Evolutionary conservation across 495 filamentous ascomycete species (phyloP).

Genomic region (Tuber microsphaerosporum): DNA sequence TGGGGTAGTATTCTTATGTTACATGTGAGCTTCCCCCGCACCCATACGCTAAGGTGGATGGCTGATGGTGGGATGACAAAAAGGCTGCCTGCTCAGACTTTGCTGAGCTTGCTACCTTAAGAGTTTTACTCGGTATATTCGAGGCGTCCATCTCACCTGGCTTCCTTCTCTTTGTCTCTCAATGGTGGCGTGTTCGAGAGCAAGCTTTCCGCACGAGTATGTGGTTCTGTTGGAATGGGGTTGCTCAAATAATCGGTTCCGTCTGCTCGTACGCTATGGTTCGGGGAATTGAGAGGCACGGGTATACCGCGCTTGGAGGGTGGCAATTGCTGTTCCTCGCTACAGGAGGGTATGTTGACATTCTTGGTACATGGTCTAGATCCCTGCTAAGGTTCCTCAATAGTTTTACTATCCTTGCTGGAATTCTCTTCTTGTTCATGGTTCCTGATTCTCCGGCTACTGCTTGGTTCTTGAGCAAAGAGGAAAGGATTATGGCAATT

Average conservation of each 20-base stretch:
- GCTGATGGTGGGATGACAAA: background rate
- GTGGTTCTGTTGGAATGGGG: slow-evolving; percentile 67
- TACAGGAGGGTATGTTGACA: slow-evolving; percentile 42
- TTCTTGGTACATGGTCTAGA: slow-evolving; percentile 56
- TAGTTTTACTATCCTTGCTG: slow-evolving; percentile 47
- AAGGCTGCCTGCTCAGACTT: slow-evolving; percentile 54
- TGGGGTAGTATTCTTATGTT: slow-evolving; percentile 49
- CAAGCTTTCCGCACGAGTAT: slow-evolving; percentile 59
- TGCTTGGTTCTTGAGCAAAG: slow-evolving; percentile 47
- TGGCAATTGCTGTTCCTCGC: slow-evolving; percentile 50
- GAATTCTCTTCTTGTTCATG: slow-evolving; percentile 44
- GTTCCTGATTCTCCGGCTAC: slow-evolving; percentile 50
- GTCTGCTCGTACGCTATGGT: background rate
- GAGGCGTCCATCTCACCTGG: slow-evolving; percentile 61
- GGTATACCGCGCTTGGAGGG: slow-evolving; percentile 53
- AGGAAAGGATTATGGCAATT: slow-evolving; percentile 50
- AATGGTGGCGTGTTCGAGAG: slow-evolving; percentile 66
- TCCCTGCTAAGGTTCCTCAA: slow-evolving; percentile 47
- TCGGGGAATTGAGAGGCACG: slow-evolving; percentile 15
- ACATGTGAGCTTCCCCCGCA: slow-evolving; percentile 4
- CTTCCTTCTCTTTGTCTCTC: slow-evolving; percentile 57
- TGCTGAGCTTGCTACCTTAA: slow-evolving; percentile 50
- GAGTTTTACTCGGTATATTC: slow-evolving; percentile 60
- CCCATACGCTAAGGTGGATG: background rate
- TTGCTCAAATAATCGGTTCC: slow-evolving; percentile 49